These are phyloP conservation scores for Eucalyptus cloeziana DNA, from an alignment of 345 rosid species.

Conservation along the genomic window DNA sequence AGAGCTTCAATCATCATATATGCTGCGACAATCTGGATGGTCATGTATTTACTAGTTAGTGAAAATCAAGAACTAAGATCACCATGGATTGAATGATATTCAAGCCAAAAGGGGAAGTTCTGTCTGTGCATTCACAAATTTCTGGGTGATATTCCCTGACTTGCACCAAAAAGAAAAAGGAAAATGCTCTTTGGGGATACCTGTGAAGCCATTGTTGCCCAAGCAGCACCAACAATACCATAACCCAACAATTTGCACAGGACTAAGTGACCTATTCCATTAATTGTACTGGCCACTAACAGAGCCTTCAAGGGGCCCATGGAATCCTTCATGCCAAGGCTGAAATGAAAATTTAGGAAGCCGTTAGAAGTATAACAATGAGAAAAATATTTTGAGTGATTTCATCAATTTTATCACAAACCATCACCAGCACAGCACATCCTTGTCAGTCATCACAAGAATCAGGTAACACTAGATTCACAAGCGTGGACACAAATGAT, in stretches of 20 bases:
- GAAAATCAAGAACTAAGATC: background rate
- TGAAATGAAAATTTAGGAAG: constrained; percentile 7
- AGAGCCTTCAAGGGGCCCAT: constrained; percentile 94
- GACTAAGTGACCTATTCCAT: constrained; percentile 68
- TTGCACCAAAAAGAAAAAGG: background rate
- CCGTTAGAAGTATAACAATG: background rate
- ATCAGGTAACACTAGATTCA: background rate
- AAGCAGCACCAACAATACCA: constrained; percentile 94
- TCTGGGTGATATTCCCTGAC: background rate
- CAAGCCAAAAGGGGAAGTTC: background rate
- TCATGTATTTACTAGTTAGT: background rate
- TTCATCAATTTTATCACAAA: background rate
- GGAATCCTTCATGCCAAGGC: constrained; percentile 96
- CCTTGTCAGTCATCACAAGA: background rate
- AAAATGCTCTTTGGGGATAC: constrained; percentile 9
- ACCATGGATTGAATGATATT: background rate
- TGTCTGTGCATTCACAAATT: background rate
- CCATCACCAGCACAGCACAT: background rate
- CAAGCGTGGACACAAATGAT: background rate
- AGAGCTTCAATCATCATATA: constrained; percentile 82
- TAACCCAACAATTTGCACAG: constrained; percentile 70
- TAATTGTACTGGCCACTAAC: constrained; percentile 63
- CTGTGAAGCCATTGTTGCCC: constrained; percentile 87
- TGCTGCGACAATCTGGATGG: constrained; percentile 64
- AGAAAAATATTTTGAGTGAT: background rate